Base-by-base conservation (phyloP, 2,329 filamentous ascomycete genomes). In the Penicillium verrucosum region DNA sequence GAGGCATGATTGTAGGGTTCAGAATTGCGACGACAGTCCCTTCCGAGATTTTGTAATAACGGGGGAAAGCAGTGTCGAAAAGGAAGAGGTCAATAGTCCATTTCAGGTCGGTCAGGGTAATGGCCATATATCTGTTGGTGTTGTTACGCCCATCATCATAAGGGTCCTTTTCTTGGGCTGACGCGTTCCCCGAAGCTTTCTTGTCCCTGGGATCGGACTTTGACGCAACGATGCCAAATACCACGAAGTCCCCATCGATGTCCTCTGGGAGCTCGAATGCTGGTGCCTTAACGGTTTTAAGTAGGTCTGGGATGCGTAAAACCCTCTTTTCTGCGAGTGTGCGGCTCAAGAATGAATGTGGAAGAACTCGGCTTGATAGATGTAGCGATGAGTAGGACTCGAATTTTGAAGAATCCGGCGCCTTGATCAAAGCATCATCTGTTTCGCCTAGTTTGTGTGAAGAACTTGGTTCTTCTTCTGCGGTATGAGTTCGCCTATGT, bases 21-120 rank as follows among this genome's bases (percentile, higher is more conserved):
- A 99, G 80, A 27, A 99, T 89, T 5, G 93, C 94, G 54, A 99
- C 81, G 1, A 97, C 83, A 0, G 92, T 97, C n/a, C 94, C 94
- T 2, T 90, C 84, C 0, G 87, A 87, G n/a, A 97, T 79, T 70
- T 96, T 96, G 88, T 93, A 97, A 77, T 94, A 99, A 53, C 89
- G 86, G 16, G 90, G 88, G 67, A 97, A 97, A 7, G 91, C 95
- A 0, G 88, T 86, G 66, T 90, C 89, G 75, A 99, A 99, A 14
- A 99, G 83, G 66, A 92, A 97, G 41, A 97, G 82, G 62, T 97
- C 92, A 12, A 99, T 74, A 65, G 96, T 91, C 85, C 87, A 96
- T 66, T 91, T 88, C 11, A 99, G 79, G 72, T 99, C 93, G 0
- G 90, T 91, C 3, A 99, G 80, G 2, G 85, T 90, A 60, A 99